phyloP scores from a whole-genome alignment of 139 green algal genomes.

The Chlamydomonas sp. region DNA sequence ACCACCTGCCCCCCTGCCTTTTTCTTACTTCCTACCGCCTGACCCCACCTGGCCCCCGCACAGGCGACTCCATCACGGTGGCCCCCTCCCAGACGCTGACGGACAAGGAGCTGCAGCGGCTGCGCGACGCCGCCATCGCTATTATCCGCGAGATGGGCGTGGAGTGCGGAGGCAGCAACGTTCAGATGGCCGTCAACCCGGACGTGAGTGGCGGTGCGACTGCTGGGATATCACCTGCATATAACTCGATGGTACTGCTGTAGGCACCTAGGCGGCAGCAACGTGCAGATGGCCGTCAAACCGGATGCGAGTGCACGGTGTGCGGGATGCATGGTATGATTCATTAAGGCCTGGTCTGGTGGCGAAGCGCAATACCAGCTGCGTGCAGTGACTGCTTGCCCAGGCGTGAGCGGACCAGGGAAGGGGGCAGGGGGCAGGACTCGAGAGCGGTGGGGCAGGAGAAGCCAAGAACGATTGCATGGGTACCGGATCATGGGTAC shows the following conservation, averaged over 20 bases:
- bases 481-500: too few species aligned
- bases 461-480: too few species aligned
- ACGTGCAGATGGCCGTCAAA: slow-evolving; percentile 98
- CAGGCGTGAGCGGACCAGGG: too few species aligned
- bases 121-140: slow-evolving; percentile 74
- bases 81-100: slow-evolving; percentile 89
- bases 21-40: background rate
- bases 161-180: slow-evolving; percentile 98
- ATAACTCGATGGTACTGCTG: slow-evolving; percentile 14
- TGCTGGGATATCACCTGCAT: too few species aligned
- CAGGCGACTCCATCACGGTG: slow-evolving; percentile 80
- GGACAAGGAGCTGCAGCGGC: slow-evolving; percentile 97
- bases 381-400: too few species aligned
- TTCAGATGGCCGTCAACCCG: slow-evolving; percentile 98
- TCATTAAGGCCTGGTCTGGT: too few species aligned
- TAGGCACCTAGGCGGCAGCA: slow-evolving; percentile 78
- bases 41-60: background rate
- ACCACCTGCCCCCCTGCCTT: too few species aligned
- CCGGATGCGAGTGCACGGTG: slow-evolving; percentile 49
- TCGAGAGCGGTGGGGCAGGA: too few species aligned
- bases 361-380: too few species aligned
- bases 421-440: too few species aligned
- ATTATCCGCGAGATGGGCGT: slow-evolving; percentile 98
- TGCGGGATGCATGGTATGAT: too few species aligned
- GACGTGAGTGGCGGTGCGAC: slow-evolving; percentile 43